Conservation (phyloP, 2,329 filamentous ascomycete genomes). For the Aspergillus piperis region DNA sequence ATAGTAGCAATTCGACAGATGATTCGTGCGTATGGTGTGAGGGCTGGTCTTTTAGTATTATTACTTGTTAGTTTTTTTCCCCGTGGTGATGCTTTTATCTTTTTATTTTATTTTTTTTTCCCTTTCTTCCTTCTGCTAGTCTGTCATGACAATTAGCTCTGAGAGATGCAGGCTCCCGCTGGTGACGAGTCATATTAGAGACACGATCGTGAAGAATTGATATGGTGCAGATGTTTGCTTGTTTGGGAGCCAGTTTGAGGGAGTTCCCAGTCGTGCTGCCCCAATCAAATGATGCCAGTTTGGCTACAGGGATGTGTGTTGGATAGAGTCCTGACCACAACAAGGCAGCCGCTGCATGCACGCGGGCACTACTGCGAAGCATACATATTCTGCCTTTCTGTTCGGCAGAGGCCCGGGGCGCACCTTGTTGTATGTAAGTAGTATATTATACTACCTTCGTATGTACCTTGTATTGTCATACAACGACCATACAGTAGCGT, state of each 20-base stretch:
- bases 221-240: constrained; percentile 6
- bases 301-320: not conserved
- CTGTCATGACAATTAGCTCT: not conserved
- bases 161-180: not conserved
- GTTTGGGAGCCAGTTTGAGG: not conserved
- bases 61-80: too few relatives aligned
- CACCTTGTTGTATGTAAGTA: not conserved
- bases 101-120: not conserved
- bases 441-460: not conserved
- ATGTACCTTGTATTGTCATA: not conserved
- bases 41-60: not conserved
- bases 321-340: constrained; percentile 1
- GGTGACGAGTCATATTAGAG: not conserved
- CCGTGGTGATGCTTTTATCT: too few relatives aligned
- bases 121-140: not conserved
- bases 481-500: not conserved
- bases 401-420: constrained; percentile 1
- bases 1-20: not conserved
- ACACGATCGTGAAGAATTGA: not conserved
- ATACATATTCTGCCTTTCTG: constrained; percentile 11
- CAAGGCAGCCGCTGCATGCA: constrained; percentile 19
- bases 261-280: not conserved
- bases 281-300: not conserved
- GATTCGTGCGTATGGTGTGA: not conserved
- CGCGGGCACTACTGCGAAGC: constrained; percentile 23